These are phyloP conservation scores for Yarrowia sp. DNA, from an alignment of 805 yeast species.

Conservation along the genomic window DNA sequence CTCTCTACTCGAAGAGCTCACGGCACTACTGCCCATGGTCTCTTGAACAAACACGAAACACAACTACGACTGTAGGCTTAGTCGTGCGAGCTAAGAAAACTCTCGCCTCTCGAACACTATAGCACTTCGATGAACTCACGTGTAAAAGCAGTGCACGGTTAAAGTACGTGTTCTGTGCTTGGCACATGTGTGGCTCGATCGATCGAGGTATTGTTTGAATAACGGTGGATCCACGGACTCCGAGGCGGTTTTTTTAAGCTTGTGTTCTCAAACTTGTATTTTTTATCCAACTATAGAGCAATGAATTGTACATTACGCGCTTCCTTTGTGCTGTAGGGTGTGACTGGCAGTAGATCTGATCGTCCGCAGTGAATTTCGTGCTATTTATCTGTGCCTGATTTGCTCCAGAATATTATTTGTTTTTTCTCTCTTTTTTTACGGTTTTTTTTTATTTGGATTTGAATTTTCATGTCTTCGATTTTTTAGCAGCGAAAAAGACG, in stretches of 20 bases:
- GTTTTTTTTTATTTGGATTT: too few relatives aligned
- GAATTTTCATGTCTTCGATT: too few relatives aligned
- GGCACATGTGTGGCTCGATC: not conserved
- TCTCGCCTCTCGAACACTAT: too few relatives aligned
- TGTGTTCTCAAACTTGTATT: not conserved
- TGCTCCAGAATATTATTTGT: not conserved
- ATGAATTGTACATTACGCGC: not conserved
- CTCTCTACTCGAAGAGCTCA: too few relatives aligned
- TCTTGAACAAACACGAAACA: too few relatives aligned
- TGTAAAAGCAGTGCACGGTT: not conserved
- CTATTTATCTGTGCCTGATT: not conserved
- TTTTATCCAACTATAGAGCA: not conserved
- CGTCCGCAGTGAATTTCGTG: not conserved
- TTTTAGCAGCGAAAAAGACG: too few relatives aligned
- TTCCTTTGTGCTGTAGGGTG: too few relatives aligned
- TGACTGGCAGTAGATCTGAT: too few relatives aligned
- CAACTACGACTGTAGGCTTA: too few relatives aligned
- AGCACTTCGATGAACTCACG: not conserved
- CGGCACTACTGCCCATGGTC: too few relatives aligned
- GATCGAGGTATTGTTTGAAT: not conserved
- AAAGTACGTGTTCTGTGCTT: not conserved
- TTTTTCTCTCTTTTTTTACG: too few relatives aligned
- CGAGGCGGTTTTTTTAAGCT: not conserved
- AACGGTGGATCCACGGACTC: not conserved
- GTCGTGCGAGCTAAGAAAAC: too few relatives aligned